Percentiles rank a stretch among this genome's conserved stretches.
Evolutionary conservation across 495 filamentous ascomycete species (phyloP).

Genomic region (Hypoxylon intermedium): DNA sequence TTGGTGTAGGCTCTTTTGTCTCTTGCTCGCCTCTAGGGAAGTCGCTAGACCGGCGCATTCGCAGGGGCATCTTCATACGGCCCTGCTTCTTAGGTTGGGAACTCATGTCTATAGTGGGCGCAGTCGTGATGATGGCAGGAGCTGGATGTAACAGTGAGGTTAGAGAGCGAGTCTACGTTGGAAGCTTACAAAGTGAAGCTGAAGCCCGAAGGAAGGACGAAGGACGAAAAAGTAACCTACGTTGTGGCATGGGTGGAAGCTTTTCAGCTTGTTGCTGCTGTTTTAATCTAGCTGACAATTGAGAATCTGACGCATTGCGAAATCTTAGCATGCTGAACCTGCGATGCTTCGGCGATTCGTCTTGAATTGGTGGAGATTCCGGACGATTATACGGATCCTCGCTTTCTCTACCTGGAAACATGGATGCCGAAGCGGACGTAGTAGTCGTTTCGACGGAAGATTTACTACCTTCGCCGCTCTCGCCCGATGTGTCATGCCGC

Average conservation of each 20-base stretch:
- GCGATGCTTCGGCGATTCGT: slow-evolving; percentile 61
- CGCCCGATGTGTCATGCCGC: slow-evolving; percentile 4
- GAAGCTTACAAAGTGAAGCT: not conserved
- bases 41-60: slow-evolving; percentile 54
- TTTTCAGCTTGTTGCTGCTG: slow-evolving; percentile 67
- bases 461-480: slow-evolving; percentile 27
- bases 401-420: slow-evolving; percentile 37
- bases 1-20: slow-evolving; percentile 38
- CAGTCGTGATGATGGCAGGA: slow-evolving; percentile 91
- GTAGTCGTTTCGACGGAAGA: slow-evolving; percentile 28
- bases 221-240: slow-evolving; percentile 58
- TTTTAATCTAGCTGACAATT: slow-evolving; percentile 79
- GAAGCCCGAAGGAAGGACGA: not conserved
- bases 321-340: slow-evolving; percentile 91
- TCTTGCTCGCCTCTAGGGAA: slow-evolving; percentile 47
- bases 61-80: slow-evolving; percentile 55
- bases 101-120: slow-evolving; percentile 74
- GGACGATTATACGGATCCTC: slow-evolving; percentile 45
- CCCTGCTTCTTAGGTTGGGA: slow-evolving; percentile 59
- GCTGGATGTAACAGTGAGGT: slow-evolving; percentile 55
- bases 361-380: slow-evolving; percentile 50
- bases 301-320: slow-evolving; percentile 92
- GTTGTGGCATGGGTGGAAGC: slow-evolving; percentile 74
- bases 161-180: slow-evolving; percentile 9
- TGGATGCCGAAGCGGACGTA: slow-evolving; percentile 28